Base-by-base conservation (phyloP, 75 land plant genomes). In the Pseudotsuga menziesii region DNA sequence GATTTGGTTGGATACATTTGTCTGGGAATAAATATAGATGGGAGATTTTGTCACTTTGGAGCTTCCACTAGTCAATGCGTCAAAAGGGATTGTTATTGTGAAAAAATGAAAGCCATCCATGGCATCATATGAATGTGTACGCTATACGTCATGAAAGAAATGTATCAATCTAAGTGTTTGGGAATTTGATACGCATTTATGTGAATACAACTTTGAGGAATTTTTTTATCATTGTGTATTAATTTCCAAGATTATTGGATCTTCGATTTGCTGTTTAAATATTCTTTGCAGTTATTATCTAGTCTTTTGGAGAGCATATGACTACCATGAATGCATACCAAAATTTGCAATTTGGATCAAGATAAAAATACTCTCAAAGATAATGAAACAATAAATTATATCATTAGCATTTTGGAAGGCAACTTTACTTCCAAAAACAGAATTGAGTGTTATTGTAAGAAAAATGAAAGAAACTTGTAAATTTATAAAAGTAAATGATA, bases 1-100 rank as follows among this genome's bases (percentile, higher is more conserved):
- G 23, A 69, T 69, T 41, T 41, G 52, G 48, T 39, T 69, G 72
- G 72, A 69, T 39, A 41, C 72, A 69, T 69, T 67, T 36, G 48
- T 67, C 36, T 44, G 41, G 19, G 13, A 17, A 19, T 69, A 39
- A 69, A 67, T 69, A 36, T 41, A 20, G 14, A 61, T 69, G 36
- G 11, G 48, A 39, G 35, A 41, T 14, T 69, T 69, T 69, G 8
- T 9, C 11, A 41, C 20, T 67, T 44, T 15, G 36, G 32, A 6
- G 48, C 8, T 44, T 44, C 48, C 48, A 44, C 54, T 48, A 8
- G 54, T 48, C 9, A 48, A 48, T 48, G 54, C 54, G 54, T 48
- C 54, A 48, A 8, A 48, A 48, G 54, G 54, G 54, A 48, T 9
- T 48, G 54, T 48, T 48, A 48, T 48, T 9, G 54, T 48, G 54